These are phyloP conservation scores for Fulvia fulva DNA, from an alignment of 2,329 filamentous ascomycete species.

Conservation along the genomic window DNA sequence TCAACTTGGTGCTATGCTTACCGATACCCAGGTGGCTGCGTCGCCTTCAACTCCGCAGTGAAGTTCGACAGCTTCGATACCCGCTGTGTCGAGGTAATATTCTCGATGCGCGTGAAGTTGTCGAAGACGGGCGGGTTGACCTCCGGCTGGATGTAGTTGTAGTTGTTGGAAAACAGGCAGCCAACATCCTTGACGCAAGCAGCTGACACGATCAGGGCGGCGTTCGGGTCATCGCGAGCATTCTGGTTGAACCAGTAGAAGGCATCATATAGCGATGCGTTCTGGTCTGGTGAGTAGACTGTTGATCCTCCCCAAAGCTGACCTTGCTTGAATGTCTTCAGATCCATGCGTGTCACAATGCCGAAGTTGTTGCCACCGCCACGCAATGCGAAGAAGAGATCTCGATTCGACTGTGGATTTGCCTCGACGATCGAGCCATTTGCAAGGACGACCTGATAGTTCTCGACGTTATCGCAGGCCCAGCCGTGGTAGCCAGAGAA, in stretches of 20 bases:
- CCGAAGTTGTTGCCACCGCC: constrained; percentile 31
- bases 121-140: constrained; percentile 5
- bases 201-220: constrained; percentile 3
- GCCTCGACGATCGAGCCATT: constrained; percentile 23
- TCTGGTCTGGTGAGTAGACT: constrained; percentile 1
- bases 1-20: background rate
- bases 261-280: constrained; percentile 7
- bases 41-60: constrained; percentile 8
- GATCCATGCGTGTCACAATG: constrained; percentile 27
- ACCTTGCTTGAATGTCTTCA: constrained; percentile 20
- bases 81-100: constrained; percentile 4
- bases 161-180: constrained; percentile 8
- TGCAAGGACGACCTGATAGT: constrained; percentile 29
- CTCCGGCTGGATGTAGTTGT: constrained; percentile 8
- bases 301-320: constrained; percentile 17
- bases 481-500: constrained; percentile 28
- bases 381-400: constrained; percentile 26
- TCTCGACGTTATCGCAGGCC: constrained; percentile 29
- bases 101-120: constrained; percentile 4
- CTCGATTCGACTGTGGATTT: constrained; percentile 15
- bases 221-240: constrained; percentile 6
- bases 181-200: constrained; percentile 1
- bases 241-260: constrained; percentile 12
- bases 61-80: constrained; percentile 4
- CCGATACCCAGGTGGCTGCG: constrained; percentile 6